These are phyloP conservation scores for Penicillium nucicola DNA, from an alignment of 495 filamentous ascomycete genomes.

Conservation along the genomic window DNA sequence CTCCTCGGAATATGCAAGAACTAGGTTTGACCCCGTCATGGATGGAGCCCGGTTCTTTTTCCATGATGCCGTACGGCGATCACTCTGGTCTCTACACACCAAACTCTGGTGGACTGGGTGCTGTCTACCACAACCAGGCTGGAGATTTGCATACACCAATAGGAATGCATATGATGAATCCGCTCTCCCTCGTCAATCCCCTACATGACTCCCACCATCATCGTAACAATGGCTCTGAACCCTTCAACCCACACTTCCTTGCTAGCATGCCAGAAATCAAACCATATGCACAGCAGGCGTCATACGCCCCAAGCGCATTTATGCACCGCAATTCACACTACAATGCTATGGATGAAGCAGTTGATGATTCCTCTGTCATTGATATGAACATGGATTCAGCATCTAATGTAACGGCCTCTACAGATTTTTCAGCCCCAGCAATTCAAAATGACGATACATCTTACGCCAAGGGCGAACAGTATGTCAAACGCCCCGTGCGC, in stretches of 20 bases:
- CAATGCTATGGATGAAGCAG: constrained; percentile 67
- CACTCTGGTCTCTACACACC: constrained; percentile 86
- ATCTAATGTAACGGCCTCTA: constrained; percentile 25
- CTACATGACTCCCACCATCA: constrained; percentile 50
- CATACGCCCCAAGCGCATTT: constrained; percentile 79
- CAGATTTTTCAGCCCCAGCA: constrained; percentile 22
- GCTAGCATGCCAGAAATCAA: constrained; percentile 71
- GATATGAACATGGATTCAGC: constrained; percentile 40
- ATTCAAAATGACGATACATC: constrained; percentile 6
- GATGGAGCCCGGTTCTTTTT: constrained; percentile 79
- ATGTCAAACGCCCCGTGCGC: constrained; percentile 12
- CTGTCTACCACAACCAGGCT: constrained; percentile 76
- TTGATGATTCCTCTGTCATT: constrained; percentile 57
- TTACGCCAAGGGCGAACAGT: constrained; percentile 48
- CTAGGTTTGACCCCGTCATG: constrained; percentile 86
- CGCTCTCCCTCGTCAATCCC: constrained; percentile 70
- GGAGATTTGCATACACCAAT: constrained; percentile 90
- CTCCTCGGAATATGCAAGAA: constrained; percentile 71
- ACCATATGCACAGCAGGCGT: constrained; percentile 62
- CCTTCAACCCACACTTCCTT: constrained; percentile 59
- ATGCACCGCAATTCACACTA: constrained; percentile 72
- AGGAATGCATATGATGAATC: constrained; percentile 74
- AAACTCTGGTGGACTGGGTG: constrained; percentile 79
- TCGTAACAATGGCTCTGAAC: constrained; percentile 43
- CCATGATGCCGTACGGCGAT: constrained; percentile 71